phyloP scores from a whole-genome alignment of 108 stramenopile species.

The Nitzschia palea region DNA sequence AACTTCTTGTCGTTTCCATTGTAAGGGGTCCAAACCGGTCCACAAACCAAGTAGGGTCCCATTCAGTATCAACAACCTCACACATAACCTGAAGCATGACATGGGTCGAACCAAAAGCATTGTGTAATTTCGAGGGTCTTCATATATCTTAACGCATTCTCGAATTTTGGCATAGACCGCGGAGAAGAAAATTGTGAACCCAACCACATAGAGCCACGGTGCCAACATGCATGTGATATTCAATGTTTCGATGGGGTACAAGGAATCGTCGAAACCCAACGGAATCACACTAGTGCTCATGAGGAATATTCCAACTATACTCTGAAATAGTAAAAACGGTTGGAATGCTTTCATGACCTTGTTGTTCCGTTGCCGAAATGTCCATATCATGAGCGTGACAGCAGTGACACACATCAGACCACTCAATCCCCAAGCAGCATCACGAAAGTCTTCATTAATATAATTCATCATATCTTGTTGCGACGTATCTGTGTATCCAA shows the following conservation, averaged over 20 bases:
- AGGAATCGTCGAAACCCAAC: conserved; percentile 39
- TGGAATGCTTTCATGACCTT: conserved; percentile 53
- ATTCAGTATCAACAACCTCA: conserved; percentile 24
- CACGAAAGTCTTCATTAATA: conserved; percentile 24
- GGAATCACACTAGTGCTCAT: conserved; percentile 43
- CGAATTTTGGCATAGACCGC: conserved; percentile 54
- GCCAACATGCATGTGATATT: conserved; percentile 30
- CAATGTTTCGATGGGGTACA: conserved; percentile 9
- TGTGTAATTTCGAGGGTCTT: conserved; percentile 17
- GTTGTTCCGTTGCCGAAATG: conserved; percentile 26
- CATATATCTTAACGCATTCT: conserved; percentile 40
- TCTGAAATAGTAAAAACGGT: conserved; percentile 50
- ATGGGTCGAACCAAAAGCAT: conserved; percentile 12
- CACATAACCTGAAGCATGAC: conserved; percentile 6
- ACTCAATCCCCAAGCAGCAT: conserved; percentile 28
- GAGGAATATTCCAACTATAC: conserved; percentile 38
- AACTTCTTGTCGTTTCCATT: conserved; percentile 25
- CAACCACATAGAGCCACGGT: conserved; percentile 49
- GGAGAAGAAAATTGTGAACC: conserved; percentile 51
- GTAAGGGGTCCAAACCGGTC: conserved; percentile 34
- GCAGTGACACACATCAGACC: conserved; percentile 32
- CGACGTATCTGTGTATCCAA: conserved; percentile 12
- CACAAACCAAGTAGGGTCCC: conserved; percentile 27
- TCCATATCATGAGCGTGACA: conserved; percentile 40
- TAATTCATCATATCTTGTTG: conserved; percentile 16